A percentile compares a stretch with the other conserved stretches of the same genome.
These are phyloP conservation scores for Alloascoidea africana DNA, from an alignment of 805 yeast species.

Conservation along the genomic window DNA sequence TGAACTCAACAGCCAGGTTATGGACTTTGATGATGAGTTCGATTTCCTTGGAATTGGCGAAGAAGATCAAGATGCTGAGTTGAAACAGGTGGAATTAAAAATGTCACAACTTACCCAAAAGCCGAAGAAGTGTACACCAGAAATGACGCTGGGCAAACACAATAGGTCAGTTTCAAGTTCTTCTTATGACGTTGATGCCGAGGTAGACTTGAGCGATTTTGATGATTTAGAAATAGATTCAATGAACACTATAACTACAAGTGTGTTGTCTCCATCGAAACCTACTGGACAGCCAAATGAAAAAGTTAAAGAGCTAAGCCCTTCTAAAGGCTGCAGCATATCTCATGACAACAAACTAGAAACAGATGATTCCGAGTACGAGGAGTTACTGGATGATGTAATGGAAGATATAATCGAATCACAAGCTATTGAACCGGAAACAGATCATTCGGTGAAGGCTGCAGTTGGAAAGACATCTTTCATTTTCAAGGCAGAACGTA, in stretches of 20 bases:
- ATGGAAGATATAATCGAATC: too few relatives aligned
- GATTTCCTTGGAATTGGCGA: not conserved
- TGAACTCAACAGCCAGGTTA: too few relatives aligned
- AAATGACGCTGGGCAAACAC: not conserved
- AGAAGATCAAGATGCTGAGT: not conserved
- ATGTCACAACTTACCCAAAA: not conserved
- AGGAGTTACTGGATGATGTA: too few relatives aligned
- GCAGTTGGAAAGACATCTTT: too few relatives aligned
- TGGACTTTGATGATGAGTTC: not conserved
- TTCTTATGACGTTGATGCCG: not conserved
- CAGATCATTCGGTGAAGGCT: too few relatives aligned
- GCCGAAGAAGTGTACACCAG: not conserved
- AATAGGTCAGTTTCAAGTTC: not conserved
- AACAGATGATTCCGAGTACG: too few relatives aligned
- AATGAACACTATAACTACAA: not conserved
- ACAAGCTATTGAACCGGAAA: too few relatives aligned
- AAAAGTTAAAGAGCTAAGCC: too few relatives aligned
- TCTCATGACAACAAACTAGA: too few relatives aligned
- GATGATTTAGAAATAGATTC: conserved; percentile 1
- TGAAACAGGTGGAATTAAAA: not conserved
- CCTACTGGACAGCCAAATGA: too few relatives aligned
- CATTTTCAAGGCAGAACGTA: not conserved
- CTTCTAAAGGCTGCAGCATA: too few relatives aligned
- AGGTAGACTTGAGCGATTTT: not conserved
- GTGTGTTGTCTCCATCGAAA: too few relatives aligned